A percentile compares a stretch with the other conserved stretches of the same genome.
phyloP scores from a whole-genome alignment of 2,329 filamentous ascomycete species.

The Aspergillus fumigatiaffinis region DNA sequence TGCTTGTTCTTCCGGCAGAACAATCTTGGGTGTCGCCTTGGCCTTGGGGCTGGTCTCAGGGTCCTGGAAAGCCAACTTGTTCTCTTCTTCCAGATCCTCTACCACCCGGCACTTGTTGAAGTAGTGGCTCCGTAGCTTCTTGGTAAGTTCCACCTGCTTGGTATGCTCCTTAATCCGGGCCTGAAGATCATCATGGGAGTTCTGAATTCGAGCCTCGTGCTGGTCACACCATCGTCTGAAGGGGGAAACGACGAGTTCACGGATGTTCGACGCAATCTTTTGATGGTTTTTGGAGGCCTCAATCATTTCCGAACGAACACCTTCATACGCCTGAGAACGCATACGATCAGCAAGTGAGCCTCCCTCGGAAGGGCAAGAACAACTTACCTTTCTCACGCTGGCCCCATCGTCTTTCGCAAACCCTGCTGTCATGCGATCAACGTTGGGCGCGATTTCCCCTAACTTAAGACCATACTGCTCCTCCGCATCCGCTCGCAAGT shows the following conservation, averaged over 20 bases:
- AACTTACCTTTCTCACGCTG: slow-evolving; percentile 81
- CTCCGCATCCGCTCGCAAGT: slow-evolving; percentile 92
- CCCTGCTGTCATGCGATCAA: slow-evolving; percentile 77
- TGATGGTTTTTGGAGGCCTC: slow-evolving; percentile 85
- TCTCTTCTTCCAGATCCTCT: slow-evolving; percentile 96
- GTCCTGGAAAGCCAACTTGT: slow-evolving; percentile 94
- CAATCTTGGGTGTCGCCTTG: slow-evolving; percentile 68
- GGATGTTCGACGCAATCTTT: slow-evolving; percentile 94
- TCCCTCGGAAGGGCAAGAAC: background rate
- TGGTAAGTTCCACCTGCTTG: slow-evolving; percentile 81
- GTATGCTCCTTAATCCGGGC: slow-evolving; percentile 87
- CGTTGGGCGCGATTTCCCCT: slow-evolving; percentile 73
- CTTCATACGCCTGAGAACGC: slow-evolving; percentile 74
- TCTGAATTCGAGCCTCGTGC: slow-evolving; percentile 84
- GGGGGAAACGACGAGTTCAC: slow-evolving; percentile 89
- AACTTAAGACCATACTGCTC: slow-evolving; percentile 80
- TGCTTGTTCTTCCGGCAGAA: slow-evolving; percentile 68
- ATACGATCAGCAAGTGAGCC: background rate
- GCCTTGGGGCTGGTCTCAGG: slow-evolving; percentile 63
- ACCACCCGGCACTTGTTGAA: slow-evolving; percentile 98
- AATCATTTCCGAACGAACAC: slow-evolving; percentile 86
- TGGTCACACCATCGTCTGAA: slow-evolving; percentile 96
- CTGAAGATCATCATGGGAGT: slow-evolving; percentile 93
- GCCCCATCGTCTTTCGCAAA: slow-evolving; percentile 92
- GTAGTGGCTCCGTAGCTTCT: slow-evolving; percentile 91